These are phyloP conservation scores for Polygonum maritimum DNA, from an alignment of 148 eudicot genomes.

Conservation along the genomic window DNA sequence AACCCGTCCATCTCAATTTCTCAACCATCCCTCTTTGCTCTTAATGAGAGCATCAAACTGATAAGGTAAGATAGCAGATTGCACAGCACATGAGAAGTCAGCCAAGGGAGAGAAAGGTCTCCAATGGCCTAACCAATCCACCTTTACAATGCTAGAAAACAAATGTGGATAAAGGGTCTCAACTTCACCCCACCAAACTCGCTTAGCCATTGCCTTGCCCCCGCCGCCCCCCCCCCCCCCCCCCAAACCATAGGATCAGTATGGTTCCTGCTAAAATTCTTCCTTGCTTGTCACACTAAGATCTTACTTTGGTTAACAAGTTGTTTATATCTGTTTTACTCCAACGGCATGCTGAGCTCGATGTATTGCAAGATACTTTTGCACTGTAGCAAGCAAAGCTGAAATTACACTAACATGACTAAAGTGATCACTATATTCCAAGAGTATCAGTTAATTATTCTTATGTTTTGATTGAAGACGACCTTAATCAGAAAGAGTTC, in stretches of 20 bases:
- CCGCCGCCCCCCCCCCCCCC: no score
- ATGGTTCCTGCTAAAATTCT: neutral
- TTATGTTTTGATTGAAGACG: neutral
- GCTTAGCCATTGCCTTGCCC: no score
- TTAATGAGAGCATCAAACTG: neutral
- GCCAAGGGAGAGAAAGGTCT: neutral
- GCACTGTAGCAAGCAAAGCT: neutral
- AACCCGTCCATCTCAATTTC: no score
- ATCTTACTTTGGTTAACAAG: neutral
- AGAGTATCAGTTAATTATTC: neutral
- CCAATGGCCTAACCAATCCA: no score
- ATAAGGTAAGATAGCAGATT: no score
- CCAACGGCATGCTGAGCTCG: neutral
- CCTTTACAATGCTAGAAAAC: no score
- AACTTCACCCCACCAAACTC: no score
- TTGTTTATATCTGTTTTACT: neutral
- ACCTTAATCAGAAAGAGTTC: neutral
- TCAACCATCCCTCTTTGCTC: neutral
- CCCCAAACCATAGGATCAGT: neutral
- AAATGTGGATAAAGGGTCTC: neutral
- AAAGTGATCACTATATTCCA: neutral
- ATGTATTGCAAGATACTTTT: neutral
- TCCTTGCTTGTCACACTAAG: no score
- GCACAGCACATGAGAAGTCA: neutral
- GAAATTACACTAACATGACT: neutral